phyloP scores from a whole-genome alignment of 2,329 filamentous ascomycete genomes.

The Cladophialophora chaetospira region DNA sequence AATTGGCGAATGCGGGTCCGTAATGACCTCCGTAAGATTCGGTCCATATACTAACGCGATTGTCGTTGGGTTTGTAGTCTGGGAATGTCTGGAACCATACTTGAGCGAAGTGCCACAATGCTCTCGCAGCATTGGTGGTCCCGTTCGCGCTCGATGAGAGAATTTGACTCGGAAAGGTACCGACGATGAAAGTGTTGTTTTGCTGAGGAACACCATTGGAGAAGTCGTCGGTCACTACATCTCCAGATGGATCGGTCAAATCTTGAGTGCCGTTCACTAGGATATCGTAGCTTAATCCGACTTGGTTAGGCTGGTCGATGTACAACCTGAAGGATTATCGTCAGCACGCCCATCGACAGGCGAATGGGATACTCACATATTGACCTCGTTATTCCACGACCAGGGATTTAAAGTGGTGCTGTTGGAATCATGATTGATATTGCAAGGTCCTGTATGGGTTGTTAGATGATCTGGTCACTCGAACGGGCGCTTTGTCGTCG shows the following conservation, averaged over 20 bases:
- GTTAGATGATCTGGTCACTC: too few species aligned
- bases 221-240: conserved; percentile 24
- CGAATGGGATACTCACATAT: conserved; percentile 45
- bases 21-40: conserved; percentile 36
- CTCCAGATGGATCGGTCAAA: conserved; percentile 28
- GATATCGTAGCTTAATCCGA: conserved; percentile 59
- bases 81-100: conserved; percentile 61
- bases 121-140: conserved; percentile 50
- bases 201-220: conserved; percentile 42
- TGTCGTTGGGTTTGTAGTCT: conserved; percentile 57
- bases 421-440: conserved; percentile 56
- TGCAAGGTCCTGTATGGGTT: conserved; percentile 47
- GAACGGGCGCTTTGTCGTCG: too few species aligned
- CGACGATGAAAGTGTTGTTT: conserved; percentile 56
- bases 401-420: conserved; percentile 56
- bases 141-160: conserved; percentile 36
- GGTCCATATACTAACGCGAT: conserved; percentile 36
- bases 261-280: conserved; percentile 45
- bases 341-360: background rate
- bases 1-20: conserved; percentile 33
- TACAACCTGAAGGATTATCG: conserved; percentile 52
- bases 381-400: conserved; percentile 65
- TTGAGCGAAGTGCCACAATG: conserved; percentile 58
- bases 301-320: conserved; percentile 65
- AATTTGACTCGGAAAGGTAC: conserved; percentile 54